Evolutionary conservation across 116 monocot species (phyloP), one percentile per base, ranked within the genome.

Genomic region (Zostera marina): DNA sequence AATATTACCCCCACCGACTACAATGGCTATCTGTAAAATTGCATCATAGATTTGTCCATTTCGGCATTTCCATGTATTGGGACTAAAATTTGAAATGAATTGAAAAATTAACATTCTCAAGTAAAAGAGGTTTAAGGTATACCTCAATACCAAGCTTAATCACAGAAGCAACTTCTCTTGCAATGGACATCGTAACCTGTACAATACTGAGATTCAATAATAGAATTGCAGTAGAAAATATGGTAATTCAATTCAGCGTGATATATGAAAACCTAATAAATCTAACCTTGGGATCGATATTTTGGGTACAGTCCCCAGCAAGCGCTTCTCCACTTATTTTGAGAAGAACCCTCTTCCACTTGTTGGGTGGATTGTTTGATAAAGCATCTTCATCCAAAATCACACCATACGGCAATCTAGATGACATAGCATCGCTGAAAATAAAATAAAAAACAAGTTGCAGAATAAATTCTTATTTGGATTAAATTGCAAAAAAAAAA

Each of bases 321-420:
- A 93, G 87, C 40, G 93, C 93, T 73, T 88, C 93, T 21, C 93
- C 93, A 24, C 93, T 93, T 52, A 93, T 88, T 77, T 93, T 93
- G 19, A 93, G 73, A 44, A 93, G 68, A 25, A 93, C 84, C 62
- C 93, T 84, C 53, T 68, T 70, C 93, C 93, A 93, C 70, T 68
- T 81, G 60, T 77, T 67, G 24, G 72, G 55, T 8, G 70, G 63
- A 41, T 71, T 80, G n/a, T 51, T 45, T 54, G 53, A 59, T 9
- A 79, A 57, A 44, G 11, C 8, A 19, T n/a, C 67, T 62, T 77
- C 83, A 23, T 69, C 74, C 22, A 52, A 57, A 43, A 63, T 59
- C 14, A 44, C 43, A 22, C 59, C 59, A 42, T 59, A 59, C 11
- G 59, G 59, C 59, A 59, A 59, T 44, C 59, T 42, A 11, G 19